These are phyloP conservation scores for Parsonsia alboflavescens DNA, from an alignment of 257 asterid species.

Conservation along the genomic window DNA sequence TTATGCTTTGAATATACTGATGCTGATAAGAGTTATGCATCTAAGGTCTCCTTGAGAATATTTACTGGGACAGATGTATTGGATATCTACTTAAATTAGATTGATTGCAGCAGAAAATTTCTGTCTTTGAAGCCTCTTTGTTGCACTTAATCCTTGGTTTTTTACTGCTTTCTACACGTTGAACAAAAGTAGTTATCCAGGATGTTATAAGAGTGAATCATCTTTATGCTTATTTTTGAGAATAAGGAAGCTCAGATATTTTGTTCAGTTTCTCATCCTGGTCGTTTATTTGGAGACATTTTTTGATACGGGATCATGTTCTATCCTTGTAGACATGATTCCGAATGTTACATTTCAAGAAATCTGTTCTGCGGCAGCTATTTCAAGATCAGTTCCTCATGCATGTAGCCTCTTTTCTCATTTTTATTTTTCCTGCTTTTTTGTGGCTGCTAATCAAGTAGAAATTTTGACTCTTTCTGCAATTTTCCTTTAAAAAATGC, in stretches of 20 bases:
- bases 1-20: not conserved
- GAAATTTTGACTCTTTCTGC: not conserved
- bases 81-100: not conserved
- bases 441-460: not conserved
- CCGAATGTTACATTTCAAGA: not conserved
- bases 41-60: not conserved
- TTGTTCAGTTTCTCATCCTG: not conserved
- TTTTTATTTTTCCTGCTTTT: not conserved
- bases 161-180: not conserved
- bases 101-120: not conserved
- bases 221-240: not conserved
- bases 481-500: not conserved
- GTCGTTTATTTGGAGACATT: not conserved
- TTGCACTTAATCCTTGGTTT: not conserved
- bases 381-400: not conserved
- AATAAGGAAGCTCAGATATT: not conserved
- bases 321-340: not conserved
- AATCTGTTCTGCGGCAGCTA: not conserved
- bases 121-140: not conserved
- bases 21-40: not conserved
- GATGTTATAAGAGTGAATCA: not conserved
- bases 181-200: not conserved
- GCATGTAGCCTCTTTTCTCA: not conserved
- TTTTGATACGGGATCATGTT: not conserved
- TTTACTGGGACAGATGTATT: not conserved